Evolutionary conservation across 2,329 filamentous ascomycete species (phyloP), one percentile per base, ranked within the genome.

Genomic region (Trichophyton schoenleinii): DNA sequence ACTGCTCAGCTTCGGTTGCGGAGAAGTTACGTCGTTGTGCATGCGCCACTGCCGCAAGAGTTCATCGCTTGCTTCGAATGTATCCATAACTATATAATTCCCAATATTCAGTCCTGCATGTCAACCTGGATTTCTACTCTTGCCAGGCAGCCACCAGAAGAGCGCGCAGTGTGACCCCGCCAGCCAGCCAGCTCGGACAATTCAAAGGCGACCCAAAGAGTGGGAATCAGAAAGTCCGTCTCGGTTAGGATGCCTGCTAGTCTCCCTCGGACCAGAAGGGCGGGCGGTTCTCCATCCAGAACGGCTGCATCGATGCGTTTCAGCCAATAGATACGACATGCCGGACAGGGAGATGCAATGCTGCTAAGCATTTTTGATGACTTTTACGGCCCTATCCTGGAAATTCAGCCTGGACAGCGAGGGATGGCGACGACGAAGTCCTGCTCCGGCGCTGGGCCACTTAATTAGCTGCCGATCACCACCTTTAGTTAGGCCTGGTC

Each of bases 291-390:
- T 20, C 44, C 18, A 18, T 20, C 20, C n/a, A 20, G 6, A 31
- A 22, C 52, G 28, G 11, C 5, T 15, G 15, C 28, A 1, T n/a
- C 52, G 28, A 55, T 34, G 28, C 28, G 15, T 36, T 55, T 55
- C 15, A 55, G 52, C 52, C 52, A 55, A 55, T 55, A 31, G 52
- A 55, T 55, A 20, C 52, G 18, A 55, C 52, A 55, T 55, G 52
- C 52, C 8, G 15, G 52, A 55, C 52, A 36, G 25, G 52, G 28
- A 8, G 6, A 36, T 7, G 9, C 5, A 18, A 44, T n/a, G 6
- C 52, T 38, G 34, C 28, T 52, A 22, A 5, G 13, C 28, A 8
- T 20, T 8, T 55, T 36, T 55, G 25, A 36, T 36, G 2, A 34
- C 28, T n/a, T 13, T 31, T 7, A 31, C 6, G 28, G 28, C 28